These are phyloP conservation scores for Borovskyia barvae DNA, from an alignment of 208 protist genomes.

Conservation along the genomic window DNA sequence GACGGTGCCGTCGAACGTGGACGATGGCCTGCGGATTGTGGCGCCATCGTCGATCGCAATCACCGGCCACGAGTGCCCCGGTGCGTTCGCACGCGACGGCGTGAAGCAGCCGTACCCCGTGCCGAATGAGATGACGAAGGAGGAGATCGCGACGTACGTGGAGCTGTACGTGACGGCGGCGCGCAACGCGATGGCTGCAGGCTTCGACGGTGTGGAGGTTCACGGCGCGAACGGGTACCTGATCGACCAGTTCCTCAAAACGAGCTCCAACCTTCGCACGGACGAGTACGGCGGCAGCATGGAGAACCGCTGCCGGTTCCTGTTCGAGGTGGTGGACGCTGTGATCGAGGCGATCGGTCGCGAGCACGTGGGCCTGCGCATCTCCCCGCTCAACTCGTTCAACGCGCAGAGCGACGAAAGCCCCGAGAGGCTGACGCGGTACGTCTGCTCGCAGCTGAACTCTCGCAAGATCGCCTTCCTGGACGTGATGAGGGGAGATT, in stretches of 20 bases:
- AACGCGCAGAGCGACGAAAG: conserved; percentile 35
- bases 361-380: conserved; percentile 50
- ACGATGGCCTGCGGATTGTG: conserved; percentile 23
- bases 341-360: conserved; percentile 35
- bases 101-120: conserved; percentile 29
- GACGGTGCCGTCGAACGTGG: conserved; percentile 33
- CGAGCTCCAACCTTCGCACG: conserved; percentile 70
- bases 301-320: conserved; percentile 70
- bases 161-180: conserved; percentile 63
- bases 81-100: conserved; percentile 9
- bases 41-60: conserved; percentile 30
- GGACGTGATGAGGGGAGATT: conserved; percentile 37
- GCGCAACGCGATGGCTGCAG: conserved; percentile 62
- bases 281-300: conserved; percentile 89
- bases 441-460: conserved; percentile 56
- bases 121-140: conserved; percentile 41
- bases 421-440: conserved; percentile 40
- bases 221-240: conserved; percentile 93
- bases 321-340: conserved; percentile 73
- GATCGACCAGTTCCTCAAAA: conserved; percentile 80
- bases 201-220: conserved; percentile 92
- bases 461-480: conserved; percentile 43
- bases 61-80: conserved; percentile 19
- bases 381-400: conserved; percentile 58
- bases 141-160: conserved; percentile 64